A percentile compares a stretch with the other conserved stretches of the same genome.
Evolutionary conservation across 2,329 filamentous ascomycete species (phyloP).

Genomic region (Elsinoe australis): DNA sequence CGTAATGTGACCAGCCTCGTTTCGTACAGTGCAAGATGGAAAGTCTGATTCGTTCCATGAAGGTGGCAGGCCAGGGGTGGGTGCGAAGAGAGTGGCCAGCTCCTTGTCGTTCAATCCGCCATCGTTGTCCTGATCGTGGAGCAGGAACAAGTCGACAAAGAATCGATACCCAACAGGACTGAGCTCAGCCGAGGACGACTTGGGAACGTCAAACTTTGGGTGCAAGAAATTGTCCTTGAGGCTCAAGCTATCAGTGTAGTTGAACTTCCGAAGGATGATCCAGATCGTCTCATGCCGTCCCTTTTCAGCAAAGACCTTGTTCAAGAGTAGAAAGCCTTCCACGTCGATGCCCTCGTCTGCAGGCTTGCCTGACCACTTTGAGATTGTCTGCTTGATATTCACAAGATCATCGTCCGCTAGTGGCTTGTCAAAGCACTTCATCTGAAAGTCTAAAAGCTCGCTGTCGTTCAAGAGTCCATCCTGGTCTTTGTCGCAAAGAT

Average conservation of each 20-base stretch:
- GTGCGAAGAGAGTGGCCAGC: slow-evolving; percentile 78
- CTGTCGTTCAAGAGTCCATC: slow-evolving; percentile 85
- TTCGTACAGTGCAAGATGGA: slow-evolving; percentile 86
- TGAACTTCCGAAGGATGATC: slow-evolving; percentile 90
- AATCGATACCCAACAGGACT: slow-evolving; percentile 93
- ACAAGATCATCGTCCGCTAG: slow-evolving; percentile 72
- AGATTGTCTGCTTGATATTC: slow-evolving; percentile 84
- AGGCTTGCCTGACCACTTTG: slow-evolving; percentile 40
- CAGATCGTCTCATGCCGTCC: slow-evolving; percentile 96
- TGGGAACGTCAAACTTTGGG: slow-evolving; percentile 88
- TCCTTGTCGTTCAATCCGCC: slow-evolving; percentile 84
- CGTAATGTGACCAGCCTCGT: slow-evolving; percentile 91
- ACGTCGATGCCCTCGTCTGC: slow-evolving; percentile 60
- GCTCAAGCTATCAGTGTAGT: slow-evolving; percentile 92
- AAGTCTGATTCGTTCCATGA: slow-evolving; percentile 88
- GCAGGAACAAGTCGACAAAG: slow-evolving; percentile 90
- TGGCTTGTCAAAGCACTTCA: slow-evolving; percentile 83
- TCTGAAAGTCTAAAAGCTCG: slow-evolving; percentile 86
- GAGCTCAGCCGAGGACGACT: slow-evolving; percentile 85
- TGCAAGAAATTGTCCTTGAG: slow-evolving; percentile 85
- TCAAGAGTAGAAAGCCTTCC: slow-evolving; percentile 77
- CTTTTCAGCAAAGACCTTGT: slow-evolving; percentile 95
- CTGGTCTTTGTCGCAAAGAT: slow-evolving; percentile 91
- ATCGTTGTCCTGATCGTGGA: slow-evolving; percentile 96
- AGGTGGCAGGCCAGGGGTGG: slow-evolving; percentile 77